These are phyloP conservation scores for Acanthamoeba healyi DNA, from an alignment of 208 protist genomes.

Conservation along the genomic window DNA sequence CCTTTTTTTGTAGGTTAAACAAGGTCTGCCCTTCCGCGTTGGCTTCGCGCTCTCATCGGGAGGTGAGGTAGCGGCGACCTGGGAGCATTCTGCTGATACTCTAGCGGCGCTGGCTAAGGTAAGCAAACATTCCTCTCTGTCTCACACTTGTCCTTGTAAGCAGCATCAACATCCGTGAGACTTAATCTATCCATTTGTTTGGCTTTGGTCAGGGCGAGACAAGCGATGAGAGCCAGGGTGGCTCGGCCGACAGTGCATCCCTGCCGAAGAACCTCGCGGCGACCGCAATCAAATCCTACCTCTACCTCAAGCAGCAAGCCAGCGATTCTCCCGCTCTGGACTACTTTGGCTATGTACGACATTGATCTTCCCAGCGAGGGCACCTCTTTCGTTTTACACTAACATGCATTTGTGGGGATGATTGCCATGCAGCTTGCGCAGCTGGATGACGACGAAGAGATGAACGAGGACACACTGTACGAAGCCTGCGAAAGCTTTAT, in stretches of 20 bases:
- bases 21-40: constrained; percentile 58
- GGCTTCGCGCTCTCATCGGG: constrained; percentile 16
- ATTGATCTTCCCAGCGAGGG: no score
- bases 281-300: constrained; percentile 2
- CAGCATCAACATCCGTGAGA: background rate
- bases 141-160: background rate
- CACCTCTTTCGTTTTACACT: no score
- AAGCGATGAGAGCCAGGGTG: background rate
- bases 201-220: background rate
- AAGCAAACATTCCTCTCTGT: background rate
- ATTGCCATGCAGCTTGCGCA: no score
- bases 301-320: background rate
- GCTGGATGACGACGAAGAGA: background rate
- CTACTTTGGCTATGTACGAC: background rate
- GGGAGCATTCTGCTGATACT: background rate
- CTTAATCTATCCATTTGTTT: background rate
- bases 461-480: background rate
- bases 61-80: no score
- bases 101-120: background rate
- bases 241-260: background rate
- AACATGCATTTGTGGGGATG: no score
- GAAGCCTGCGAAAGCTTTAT: background rate
- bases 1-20: background rate
- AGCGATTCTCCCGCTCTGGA: background rate
- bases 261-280: background rate